These are phyloP conservation scores for Globisporangium rhizosaccharum DNA, from an alignment of 352 stramenopile species.

Conservation along the genomic window DNA sequence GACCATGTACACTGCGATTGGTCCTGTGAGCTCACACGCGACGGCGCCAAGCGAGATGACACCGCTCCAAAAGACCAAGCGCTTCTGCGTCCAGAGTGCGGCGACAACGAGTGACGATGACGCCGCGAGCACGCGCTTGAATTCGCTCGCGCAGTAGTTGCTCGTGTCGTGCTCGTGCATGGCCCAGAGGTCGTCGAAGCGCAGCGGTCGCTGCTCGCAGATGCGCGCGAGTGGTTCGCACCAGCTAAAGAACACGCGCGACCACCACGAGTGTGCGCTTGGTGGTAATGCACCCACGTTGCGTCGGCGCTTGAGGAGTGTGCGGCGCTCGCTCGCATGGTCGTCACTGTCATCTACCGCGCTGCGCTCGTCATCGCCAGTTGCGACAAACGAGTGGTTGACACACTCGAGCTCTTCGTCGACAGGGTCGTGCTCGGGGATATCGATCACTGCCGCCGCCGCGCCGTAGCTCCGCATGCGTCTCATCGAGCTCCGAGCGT, in stretches of 20 bases:
- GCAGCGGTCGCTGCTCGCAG: slow-evolving; percentile 20
- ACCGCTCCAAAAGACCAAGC: slow-evolving; percentile 22
- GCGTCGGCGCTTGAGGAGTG: background rate
- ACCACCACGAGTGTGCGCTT: slow-evolving; percentile 17
- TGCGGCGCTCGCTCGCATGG: background rate
- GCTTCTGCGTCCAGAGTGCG: slow-evolving; percentile 16
- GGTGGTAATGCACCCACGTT: background rate
- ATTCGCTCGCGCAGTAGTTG: slow-evolving; percentile 10
- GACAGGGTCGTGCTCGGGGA: slow-evolving; percentile 3
- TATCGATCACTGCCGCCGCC: background rate
- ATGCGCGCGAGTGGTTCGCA: slow-evolving; percentile 22
- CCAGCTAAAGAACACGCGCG: slow-evolving; percentile 27
- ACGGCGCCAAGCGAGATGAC: slow-evolving; percentile 23
- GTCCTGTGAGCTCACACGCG: slow-evolving; percentile 22
- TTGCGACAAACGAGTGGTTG: background rate
- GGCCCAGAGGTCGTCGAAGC: slow-evolving; percentile 27
- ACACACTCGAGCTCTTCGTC: background rate
- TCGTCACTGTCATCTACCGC: background rate
- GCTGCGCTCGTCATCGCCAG: no score
- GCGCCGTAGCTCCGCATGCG: slow-evolving; percentile 7
- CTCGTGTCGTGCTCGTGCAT: slow-evolving; percentile 23
- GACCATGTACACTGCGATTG: slow-evolving; percentile 26
- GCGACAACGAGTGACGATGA: slow-evolving; percentile 16
- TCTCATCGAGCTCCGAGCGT: background rate
- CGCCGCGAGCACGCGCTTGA: slow-evolving; percentile 17